Conservation (phyloP, 768 basidiomycete genomes). For the Grammothele lineata region DNA sequence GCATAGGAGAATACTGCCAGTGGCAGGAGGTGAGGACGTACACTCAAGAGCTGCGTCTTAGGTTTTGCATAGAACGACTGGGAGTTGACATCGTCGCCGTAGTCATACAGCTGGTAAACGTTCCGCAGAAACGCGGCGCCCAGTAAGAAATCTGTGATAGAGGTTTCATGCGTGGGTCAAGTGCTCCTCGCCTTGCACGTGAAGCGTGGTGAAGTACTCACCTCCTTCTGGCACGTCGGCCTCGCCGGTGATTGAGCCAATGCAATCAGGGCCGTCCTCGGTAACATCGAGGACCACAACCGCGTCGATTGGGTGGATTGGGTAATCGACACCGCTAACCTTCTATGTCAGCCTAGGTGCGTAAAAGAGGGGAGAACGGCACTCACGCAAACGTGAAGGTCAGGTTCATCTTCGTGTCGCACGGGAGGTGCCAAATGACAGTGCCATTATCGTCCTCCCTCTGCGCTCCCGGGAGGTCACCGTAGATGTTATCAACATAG, state of each 20-base stretch:
- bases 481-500: conserved; percentile 19
- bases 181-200: no score
- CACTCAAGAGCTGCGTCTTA: conserved; percentile 14
- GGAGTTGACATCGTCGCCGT: conserved; percentile 3
- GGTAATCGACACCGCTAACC: no score
- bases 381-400: conserved; percentile 14
- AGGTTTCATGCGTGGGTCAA: not conserved
- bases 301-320: conserved; percentile 14
- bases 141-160: conserved; percentile 9
- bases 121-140: conserved; percentile 19
- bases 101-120: conserved; percentile 17
- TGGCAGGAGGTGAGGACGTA: not conserved
- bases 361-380: not conserved
- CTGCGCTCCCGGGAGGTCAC: conserved; percentile 13
- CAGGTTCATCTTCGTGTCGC: conserved; percentile 17
- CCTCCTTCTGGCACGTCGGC: no score
- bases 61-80: not conserved
- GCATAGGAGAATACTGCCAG: not conserved
- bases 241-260: no score
- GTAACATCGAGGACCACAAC: no score
- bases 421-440: conserved; percentile 12
- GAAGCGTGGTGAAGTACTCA: no score
- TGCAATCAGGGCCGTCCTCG: no score
- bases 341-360: no score
- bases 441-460: not conserved